Evolutionary conservation across 495 filamentous ascomycete genomes (phyloP).

Genomic region (Penicillium pancosmium): DNA sequence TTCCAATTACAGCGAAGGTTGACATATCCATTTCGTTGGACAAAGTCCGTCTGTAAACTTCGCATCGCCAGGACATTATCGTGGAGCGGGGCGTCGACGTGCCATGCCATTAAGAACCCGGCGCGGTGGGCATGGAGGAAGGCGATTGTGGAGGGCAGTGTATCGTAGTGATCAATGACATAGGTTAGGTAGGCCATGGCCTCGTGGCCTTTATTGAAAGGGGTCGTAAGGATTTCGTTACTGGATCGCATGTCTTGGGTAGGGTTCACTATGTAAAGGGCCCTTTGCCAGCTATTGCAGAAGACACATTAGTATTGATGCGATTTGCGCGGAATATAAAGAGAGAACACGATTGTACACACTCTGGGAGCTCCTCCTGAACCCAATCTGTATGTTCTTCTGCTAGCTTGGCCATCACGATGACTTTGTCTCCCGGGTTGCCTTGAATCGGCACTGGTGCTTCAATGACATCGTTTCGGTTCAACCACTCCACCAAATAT

Average conservation of each 20-base stretch:
- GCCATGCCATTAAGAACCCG: slow-evolving; percentile 58
- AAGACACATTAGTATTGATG: background rate
- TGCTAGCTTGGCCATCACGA: slow-evolving; percentile 63
- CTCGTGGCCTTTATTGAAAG: slow-evolving; percentile 74
- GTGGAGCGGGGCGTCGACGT: slow-evolving; percentile 59
- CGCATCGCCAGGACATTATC: slow-evolving; percentile 58
- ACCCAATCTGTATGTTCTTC: slow-evolving; percentile 66
- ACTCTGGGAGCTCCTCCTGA: slow-evolving; percentile 54
- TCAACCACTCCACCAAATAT: slow-evolving; percentile 43
- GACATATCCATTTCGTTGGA: slow-evolving; percentile 62
- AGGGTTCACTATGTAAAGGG: slow-evolving; percentile 68
- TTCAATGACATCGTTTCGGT: slow-evolving; percentile 20
- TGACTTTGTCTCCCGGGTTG: slow-evolving; percentile 39
- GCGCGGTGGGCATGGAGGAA: slow-evolving; percentile 69
- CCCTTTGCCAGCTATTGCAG: slow-evolving; percentile 52
- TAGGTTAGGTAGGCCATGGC: slow-evolving; percentile 75
- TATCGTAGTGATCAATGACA: slow-evolving; percentile 70
- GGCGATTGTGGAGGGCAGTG: slow-evolving; percentile 65
- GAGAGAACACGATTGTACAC: slow-evolving; percentile 16
- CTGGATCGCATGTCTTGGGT: slow-evolving; percentile 51
- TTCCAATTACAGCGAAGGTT: slow-evolving; percentile 69
- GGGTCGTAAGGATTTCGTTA: slow-evolving; percentile 36
- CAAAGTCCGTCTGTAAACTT: slow-evolving; percentile 50
- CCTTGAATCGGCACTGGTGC: slow-evolving; percentile 13
- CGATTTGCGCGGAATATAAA: background rate